Percentiles rank a stretch among this genome's conserved stretches.
phyloP scores from a whole-genome alignment of 2,329 filamentous ascomycete species.

The Nemania sp. region DNA sequence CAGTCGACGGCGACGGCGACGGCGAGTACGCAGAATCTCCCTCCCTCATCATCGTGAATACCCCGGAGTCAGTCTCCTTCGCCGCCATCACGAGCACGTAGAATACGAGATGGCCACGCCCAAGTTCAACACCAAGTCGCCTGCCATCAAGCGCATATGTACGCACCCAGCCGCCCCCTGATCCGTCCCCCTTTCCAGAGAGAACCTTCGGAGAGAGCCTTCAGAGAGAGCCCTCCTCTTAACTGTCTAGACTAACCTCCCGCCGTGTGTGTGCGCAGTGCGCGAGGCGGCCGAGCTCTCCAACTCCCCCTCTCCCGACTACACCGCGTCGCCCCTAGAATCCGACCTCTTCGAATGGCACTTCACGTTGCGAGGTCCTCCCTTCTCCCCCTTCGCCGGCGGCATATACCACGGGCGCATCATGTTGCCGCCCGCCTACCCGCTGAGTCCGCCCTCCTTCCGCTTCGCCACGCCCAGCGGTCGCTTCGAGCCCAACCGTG shows the following conservation, averaged over 20 bases:
- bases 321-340: constrained; percentile 83
- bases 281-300: constrained; percentile 91
- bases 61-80: too few species aligned
- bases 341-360: constrained; percentile 97
- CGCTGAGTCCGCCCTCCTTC: constrained; percentile 90
- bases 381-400: constrained; percentile 74
- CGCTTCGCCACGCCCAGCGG: constrained; percentile 91
- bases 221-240: too few species aligned
- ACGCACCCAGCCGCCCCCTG: constrained; percentile 46
- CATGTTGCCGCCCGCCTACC: constrained; percentile 85
- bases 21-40: neutral
- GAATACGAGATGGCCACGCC: constrained; percentile 47
- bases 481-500: constrained; percentile 92
- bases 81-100: neutral
- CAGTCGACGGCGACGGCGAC: neutral
- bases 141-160: constrained; percentile 85
- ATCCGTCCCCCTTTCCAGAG: neutral
- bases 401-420: constrained; percentile 97
- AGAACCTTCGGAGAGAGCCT: too few species aligned
- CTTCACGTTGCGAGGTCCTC: constrained; percentile 92
- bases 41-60: neutral
- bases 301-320: constrained; percentile 78
- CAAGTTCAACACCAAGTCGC: constrained; percentile 74
- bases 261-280: constrained; percentile 56
- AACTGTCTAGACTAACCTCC: neutral